phyloP scores from a whole-genome alignment of 768 basidiomycete genomes.

The Daedalea quercina region DNA sequence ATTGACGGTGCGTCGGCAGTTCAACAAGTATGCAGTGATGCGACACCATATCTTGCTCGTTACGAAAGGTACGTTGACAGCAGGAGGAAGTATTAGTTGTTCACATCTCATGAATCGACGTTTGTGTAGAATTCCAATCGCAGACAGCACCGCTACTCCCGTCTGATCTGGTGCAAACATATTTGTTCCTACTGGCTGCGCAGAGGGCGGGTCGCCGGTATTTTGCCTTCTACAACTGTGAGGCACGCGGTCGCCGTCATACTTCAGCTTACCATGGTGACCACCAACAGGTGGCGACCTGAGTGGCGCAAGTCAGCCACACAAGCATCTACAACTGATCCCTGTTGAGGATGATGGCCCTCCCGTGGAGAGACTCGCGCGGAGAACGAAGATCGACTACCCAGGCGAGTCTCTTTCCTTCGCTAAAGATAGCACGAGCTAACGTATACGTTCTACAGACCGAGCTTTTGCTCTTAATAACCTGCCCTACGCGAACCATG shows the following conservation, averaged over 20 bases:
- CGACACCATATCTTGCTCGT: slow-evolving; percentile 84
- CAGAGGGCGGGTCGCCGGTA: slow-evolving; percentile 49
- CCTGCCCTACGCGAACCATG: slow-evolving; percentile 79
- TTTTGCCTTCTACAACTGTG: slow-evolving; percentile 91
- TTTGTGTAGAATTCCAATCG: slow-evolving; percentile 53
- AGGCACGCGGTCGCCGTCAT: slow-evolving; percentile 17
- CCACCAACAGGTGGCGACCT: slow-evolving; percentile 51
- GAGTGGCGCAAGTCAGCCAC: slow-evolving; percentile 85
- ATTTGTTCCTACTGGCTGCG: slow-evolving; percentile 67
- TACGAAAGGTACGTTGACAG: slow-evolving; percentile 59
- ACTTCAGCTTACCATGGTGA: neutral
- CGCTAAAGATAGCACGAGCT: neutral
- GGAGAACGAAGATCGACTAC: slow-evolving; percentile 47
- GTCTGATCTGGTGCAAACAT: slow-evolving; percentile 69
- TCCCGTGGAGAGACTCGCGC: slow-evolving; percentile 71
- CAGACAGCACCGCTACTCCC: slow-evolving; percentile 81
- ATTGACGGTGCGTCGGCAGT: slow-evolving; percentile 29
- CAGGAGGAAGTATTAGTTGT: neutral
- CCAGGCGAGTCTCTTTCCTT: slow-evolving; percentile 34
- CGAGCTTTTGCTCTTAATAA: slow-evolving; percentile 62
- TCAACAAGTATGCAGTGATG: slow-evolving; percentile 84
- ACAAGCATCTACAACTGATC: slow-evolving; percentile 89
- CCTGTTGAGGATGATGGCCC: slow-evolving; percentile 59
- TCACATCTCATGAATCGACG: neutral
- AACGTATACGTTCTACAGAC: slow-evolving; percentile 33